Conservation (phyloP, 1,284 basidiomycete species). For the Microbotryomycetes sp. region DNA sequence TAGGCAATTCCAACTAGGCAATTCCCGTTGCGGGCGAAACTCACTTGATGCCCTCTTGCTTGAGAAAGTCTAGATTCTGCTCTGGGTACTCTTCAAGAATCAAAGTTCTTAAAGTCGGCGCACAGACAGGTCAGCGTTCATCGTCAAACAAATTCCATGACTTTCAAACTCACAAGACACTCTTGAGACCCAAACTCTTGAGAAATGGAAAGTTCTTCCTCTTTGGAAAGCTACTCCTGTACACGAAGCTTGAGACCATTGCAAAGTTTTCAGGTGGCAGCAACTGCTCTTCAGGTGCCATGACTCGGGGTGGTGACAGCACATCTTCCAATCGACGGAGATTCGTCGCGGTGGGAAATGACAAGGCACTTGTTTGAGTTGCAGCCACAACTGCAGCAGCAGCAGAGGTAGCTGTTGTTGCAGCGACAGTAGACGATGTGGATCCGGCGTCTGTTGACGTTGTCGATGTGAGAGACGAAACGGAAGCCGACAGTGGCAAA, state of each 20-base stretch:
- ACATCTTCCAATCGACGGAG: constrained; percentile 8
- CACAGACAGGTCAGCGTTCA: neutral
- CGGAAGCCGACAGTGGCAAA: neutral
- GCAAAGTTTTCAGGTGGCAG: constrained; percentile 48
- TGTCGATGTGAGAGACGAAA: neutral
- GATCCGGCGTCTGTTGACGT: too few species aligned
- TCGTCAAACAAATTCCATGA: too few species aligned
- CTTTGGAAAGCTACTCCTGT: constrained; percentile 50
- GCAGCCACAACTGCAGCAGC: neutral
- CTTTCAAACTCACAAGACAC: constrained; percentile 46
- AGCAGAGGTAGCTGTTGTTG: neutral
- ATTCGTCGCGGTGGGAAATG: neutral
- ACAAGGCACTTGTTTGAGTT: neutral
- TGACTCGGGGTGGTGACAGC: constrained; percentile 3
- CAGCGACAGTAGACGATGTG: neutral
- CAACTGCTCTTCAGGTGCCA: constrained; percentile 24
- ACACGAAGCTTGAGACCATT: constrained; percentile 47
- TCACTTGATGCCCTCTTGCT: constrained; percentile 43
- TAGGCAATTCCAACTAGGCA: neutral
- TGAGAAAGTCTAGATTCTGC: constrained; percentile 48
- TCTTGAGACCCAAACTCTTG: constrained; percentile 49
- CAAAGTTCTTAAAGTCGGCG: constrained; percentile 39
- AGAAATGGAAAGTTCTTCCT: constrained; percentile 52
- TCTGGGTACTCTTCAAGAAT: constrained; percentile 53
- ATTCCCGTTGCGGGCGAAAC: neutral